phyloP scores from a whole-genome alignment of 805 yeast species.

The Candida michaelii region DNA sequence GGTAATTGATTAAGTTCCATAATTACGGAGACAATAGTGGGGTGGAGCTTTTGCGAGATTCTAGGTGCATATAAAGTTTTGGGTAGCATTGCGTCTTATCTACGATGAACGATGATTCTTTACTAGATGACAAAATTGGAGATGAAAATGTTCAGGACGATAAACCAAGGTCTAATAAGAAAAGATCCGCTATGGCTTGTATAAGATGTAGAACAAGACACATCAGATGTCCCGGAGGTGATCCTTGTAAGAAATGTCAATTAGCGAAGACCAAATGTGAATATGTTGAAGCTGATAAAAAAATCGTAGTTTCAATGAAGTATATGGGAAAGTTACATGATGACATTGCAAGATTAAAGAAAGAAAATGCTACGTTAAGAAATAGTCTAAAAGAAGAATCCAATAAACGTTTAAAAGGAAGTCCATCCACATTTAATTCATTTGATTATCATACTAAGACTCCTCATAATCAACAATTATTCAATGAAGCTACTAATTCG shows the following conservation, averaged over 20 bases:
- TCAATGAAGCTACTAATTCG: constrained; percentile 13
- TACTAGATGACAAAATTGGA: too few species aligned
- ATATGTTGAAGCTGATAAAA: constrained; percentile 69
- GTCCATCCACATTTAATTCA: constrained; percentile 10
- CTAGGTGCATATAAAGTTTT: too few species aligned
- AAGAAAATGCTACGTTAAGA: constrained; percentile 61
- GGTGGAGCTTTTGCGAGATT: too few species aligned
- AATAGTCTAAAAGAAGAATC: constrained; percentile 37
- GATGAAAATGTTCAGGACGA: background rate
- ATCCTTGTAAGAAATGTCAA: constrained; percentile 66
- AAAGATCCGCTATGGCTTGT: constrained; percentile 49
- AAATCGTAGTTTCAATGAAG: constrained; percentile 70
- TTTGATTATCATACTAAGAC: constrained; percentile 17
- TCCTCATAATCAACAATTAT: constrained; percentile 15
- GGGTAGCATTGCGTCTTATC: too few species aligned
- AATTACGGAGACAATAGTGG: too few species aligned
- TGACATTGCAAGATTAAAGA: constrained; percentile 62
- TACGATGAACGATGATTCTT: too few species aligned
- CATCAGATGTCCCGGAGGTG: constrained; percentile 75
- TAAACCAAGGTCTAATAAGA: constrained; percentile 11
- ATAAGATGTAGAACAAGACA: constrained; percentile 70
- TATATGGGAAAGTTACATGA: constrained; percentile 67
- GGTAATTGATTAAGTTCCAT: background rate
- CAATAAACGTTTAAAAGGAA: constrained; percentile 5
- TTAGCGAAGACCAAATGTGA: constrained; percentile 61